Evolutionary conservation across 2,329 filamentous ascomycete species (phyloP), one percentile per base, ranked within the genome.

Genomic region (Pseudogymnoascus sp.): DNA sequence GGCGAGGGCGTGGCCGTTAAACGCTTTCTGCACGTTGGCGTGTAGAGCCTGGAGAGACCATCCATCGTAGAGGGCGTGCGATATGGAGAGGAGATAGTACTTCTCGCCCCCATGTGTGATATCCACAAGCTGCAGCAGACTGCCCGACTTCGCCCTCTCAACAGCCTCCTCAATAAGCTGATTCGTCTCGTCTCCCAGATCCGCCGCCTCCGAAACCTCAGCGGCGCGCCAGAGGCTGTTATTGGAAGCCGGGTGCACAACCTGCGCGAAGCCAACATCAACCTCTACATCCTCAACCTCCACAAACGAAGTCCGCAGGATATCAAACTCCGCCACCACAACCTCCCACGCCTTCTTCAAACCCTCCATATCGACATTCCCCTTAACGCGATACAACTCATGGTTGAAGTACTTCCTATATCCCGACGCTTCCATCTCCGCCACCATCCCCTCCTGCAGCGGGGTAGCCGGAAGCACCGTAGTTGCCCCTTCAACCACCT

Each of bases 21-120:
- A 96, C 1, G 86, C 84, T n/a, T 73, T 76, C 14, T 79, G 73
- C 0, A 96, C 80, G 68, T 94, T 86, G 43, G 81, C 77, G 67
- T 94, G 90, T 1, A 97, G 73, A 14, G 95, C 75, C 3, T 79
- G 78, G 11, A 97, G 80, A 2, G 92, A 96, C 83, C 87, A 92
- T 0, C 92, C 92, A 70, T 97, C 92, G 66, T 97, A 97, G 18
- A 96, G 78, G 1, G 92, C 90, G 73, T 97, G 92, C 0, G 92
- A 82, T 38, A 96, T 85, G 0, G 90, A 92, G 1, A 97, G 71
- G 4, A 86, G 69, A 1, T 86, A 64, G 61, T 80, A 83, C 28
- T 63, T 67, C 36, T 67, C 69, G 12, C 63, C 66, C 2, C 63
- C 73, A 1, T 72, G 70, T 5, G 63, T 68, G 2, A 73, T 74